Base-by-base conservation (phyloP, 139 green algal species). In the Chlorella vulgaris region DNA sequence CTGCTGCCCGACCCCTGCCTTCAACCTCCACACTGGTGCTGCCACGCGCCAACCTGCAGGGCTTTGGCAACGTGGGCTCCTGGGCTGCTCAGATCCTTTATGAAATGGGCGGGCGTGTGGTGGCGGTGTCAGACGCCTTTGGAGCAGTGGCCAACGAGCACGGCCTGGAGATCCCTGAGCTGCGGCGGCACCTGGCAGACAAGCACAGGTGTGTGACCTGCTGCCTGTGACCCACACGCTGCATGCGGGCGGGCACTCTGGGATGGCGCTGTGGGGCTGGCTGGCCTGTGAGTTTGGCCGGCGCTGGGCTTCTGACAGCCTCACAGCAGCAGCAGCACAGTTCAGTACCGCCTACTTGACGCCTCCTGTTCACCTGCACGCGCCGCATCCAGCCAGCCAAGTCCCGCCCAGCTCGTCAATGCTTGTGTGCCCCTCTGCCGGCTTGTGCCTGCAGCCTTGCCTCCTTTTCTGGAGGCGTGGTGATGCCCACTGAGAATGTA, bases 31-130 rank as follows among this genome's bases (percentile, higher is more conserved):
- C 15, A n/a, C 55, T 55, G 10, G 47, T 15, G 15, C 47, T 15
- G 18, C 55, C 15, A 65, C 55, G 5, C 55, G n/a, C 55, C 55
- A 28, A 29, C 55, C 55, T 7, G 31, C 89, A 97, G 91, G 95
- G 95, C 40, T 98, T 97, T 91, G 95, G 95, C 81, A 98, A 98
- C 79, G 94, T 98, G 68, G 86, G 88, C 2, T 76, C 81, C 7
- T 93, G 88, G 86, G 86, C 88, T 0, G 88, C 88, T 19, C 77
- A 96, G 75, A 86, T 95, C 67, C 83, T 97, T 33, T 43, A 89
- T 28, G 90, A 97, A 63, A 76, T 89, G 24, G 94, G 94, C 24
- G 94, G 87, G 67, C 89, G 89, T 55, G 90, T 98, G 29, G 82
- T 96, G 10, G 94, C 91, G 2, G 86, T 98, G n/a, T 89, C 90